phyloP scores from a whole-genome alignment of 192 early-diverging fungal genomes.

The Backusella macrospora region DNA sequence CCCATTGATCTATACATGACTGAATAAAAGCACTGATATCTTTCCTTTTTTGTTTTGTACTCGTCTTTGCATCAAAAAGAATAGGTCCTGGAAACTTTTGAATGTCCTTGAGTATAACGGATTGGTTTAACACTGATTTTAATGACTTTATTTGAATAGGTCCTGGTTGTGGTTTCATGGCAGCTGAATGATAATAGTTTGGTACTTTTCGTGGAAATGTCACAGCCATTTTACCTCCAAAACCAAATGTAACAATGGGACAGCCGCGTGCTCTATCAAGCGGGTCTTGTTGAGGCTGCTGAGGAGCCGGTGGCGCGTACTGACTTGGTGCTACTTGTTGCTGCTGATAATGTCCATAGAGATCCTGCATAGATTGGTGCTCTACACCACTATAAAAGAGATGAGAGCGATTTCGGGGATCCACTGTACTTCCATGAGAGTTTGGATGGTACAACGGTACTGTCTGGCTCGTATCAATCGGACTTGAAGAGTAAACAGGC shows the following conservation, averaged over 20 bases:
- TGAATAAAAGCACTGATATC: conserved; percentile 47
- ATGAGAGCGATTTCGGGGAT: conserved; percentile 4
- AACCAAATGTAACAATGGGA: conserved; percentile 73
- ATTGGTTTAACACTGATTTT: conserved; percentile 40
- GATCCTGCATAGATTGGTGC: conserved; percentile 24
- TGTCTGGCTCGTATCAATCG: background rate
- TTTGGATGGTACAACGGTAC: background rate
- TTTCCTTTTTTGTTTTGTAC: conserved; percentile 52
- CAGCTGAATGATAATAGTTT: conserved; percentile 46
- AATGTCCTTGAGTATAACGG: conserved; percentile 26
- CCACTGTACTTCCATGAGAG: background rate
- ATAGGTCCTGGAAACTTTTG: conserved; percentile 59
- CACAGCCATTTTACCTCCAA: conserved; percentile 70
- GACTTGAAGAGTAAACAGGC: conserved; percentile 16
- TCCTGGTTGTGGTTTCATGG: conserved; percentile 14
- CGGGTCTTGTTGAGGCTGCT: conserved; percentile 32
- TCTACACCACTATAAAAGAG: conserved; percentile 15
- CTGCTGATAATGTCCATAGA: background rate
- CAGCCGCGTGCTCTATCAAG: conserved; percentile 50
- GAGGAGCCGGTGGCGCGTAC: background rate
- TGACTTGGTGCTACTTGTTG: background rate
- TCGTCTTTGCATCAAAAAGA: conserved; percentile 53
- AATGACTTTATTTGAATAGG: conserved; percentile 52
- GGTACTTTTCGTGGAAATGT: conserved; percentile 65
- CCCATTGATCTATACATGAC: conserved; percentile 32